These are phyloP conservation scores for Chenopodium quinoa DNA, from an alignment of 148 eudicot species.

Conservation along the genomic window DNA sequence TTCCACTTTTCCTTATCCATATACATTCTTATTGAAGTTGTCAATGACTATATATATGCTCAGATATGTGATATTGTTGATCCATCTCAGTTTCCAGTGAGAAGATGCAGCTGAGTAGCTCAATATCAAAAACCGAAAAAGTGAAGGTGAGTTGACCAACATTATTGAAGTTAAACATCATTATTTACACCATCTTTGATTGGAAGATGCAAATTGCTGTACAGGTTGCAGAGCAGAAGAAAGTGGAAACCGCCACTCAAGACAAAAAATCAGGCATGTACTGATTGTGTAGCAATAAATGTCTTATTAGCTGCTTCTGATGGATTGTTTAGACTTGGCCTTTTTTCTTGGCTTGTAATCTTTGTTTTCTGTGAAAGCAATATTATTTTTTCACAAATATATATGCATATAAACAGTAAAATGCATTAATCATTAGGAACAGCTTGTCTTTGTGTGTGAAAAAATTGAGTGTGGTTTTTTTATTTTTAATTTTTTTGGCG, in stretches of 20 bases:
- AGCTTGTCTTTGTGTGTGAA: not conserved
- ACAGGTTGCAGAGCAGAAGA: constrained; percentile 34
- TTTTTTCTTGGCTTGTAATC: not conserved
- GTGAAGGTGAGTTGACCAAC: constrained; percentile 22
- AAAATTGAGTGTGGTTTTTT: not conserved
- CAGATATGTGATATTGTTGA: constrained; percentile 16
- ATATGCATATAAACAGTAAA: not conserved
- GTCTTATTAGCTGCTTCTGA: not conserved
- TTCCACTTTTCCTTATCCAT: constrained; percentile 3
- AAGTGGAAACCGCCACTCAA: constrained; percentile 11
- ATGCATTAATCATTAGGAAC: no score
- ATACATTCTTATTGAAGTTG: constrained; percentile 9
- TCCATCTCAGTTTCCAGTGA: constrained; percentile 36
- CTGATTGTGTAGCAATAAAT: not conserved
- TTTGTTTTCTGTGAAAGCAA: not conserved
- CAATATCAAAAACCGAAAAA: constrained; percentile 23
- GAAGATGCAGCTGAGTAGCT: constrained; percentile 25
- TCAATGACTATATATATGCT: constrained; percentile 9
- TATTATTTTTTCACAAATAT: not conserved
- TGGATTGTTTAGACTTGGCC: not conserved
- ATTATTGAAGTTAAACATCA: not conserved
- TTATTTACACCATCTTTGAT: not conserved
- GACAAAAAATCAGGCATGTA: constrained; percentile 21
- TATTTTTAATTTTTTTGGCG: not conserved
- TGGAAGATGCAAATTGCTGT: constrained; percentile 21